Evolutionary conservation across 352 stramenopile species (phyloP), one percentile per base, ranked within the genome.

Genomic region (Achlya hypogyna): DNA sequence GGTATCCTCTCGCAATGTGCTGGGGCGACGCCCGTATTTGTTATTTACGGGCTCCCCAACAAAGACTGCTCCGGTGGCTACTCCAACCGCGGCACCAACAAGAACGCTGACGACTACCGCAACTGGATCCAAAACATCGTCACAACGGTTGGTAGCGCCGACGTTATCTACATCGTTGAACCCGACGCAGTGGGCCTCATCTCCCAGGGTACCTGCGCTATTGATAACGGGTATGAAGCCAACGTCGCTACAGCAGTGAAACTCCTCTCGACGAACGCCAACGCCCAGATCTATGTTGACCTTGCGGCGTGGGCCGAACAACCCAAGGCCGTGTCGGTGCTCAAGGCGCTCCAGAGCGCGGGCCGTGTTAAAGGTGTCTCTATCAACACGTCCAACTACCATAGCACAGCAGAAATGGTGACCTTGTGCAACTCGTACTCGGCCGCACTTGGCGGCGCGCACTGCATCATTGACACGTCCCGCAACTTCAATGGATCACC

Each of bases 351-450:
- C 25, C 56, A 62, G 9, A 32, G 29, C 14, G 53, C 25, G 10
- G 27, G 27, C 8, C 69, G 67, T 0, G 53, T 87, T 59, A 84
- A 81, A 56, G 81, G 81, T 8, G 72, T 89, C 43, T 72, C 77
- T 53, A 76, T 89, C 63, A 89, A 89, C 63, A 89, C 81, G 49
- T 84, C 78, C 12, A 89, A 89, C 71, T 87, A 90, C 71, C 75
- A 78, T 4, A 77, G 73, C 0, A 87, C 58, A 14, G 72, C 77
- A n/a, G 78, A 85, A 59, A 77, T 82, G 29, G 60, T 70, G 6
- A 71, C 52, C n/a, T 73, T 84, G 32, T 90, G 82, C 63, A 70
- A 45, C 22, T 51, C 63, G 5, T 82, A 80, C 34, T 67, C 52
- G 27, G 22, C 22, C 20, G 53, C 52, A 29, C 49, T 32, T 9